These are phyloP conservation scores for Babjeviella inositovora DNA, from an alignment of 805 yeast species.

Conservation along the genomic window DNA sequence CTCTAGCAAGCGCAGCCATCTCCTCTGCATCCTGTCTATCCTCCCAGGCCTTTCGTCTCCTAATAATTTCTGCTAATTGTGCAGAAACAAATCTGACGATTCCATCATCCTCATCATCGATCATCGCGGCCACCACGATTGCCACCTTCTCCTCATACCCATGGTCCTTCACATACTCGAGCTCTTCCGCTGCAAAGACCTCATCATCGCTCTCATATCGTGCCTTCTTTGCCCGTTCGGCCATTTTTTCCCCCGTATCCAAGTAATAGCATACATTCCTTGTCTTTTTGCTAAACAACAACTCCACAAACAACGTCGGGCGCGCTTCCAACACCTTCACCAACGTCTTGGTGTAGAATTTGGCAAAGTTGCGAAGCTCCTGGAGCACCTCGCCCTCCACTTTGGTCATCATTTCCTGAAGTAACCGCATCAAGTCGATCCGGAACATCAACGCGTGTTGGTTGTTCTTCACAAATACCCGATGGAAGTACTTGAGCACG, in stretches of 20 bases:
- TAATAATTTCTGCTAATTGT: slow-evolving; percentile 15
- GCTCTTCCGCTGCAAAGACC: slow-evolving; percentile 15
- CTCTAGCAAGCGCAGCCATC: slow-evolving; percentile 1
- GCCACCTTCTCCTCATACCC: slow-evolving; percentile 29
- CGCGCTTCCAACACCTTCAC: slow-evolving; percentile 27
- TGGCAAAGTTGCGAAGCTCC: slow-evolving; percentile 50
- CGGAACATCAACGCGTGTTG: slow-evolving; percentile 42
- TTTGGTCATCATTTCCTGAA: slow-evolving; percentile 36
- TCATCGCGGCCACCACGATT: slow-evolving; percentile 29
- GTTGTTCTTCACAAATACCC: slow-evolving; percentile 49
- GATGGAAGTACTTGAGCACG: slow-evolving; percentile 55
- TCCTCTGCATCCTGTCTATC: slow-evolving; percentile 3
- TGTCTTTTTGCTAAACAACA: slow-evolving; percentile 47
- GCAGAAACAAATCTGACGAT: slow-evolving; percentile 25
- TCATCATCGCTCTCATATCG: slow-evolving; percentile 9
- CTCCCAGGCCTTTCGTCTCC: slow-evolving; percentile 7
- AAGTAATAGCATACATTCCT: slow-evolving; percentile 30
- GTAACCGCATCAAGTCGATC: slow-evolving; percentile 52
- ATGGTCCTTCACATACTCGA: slow-evolving; percentile 14
- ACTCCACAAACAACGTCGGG: slow-evolving; percentile 41
- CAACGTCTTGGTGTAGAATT: slow-evolving; percentile 47
- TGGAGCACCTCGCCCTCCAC: slow-evolving; percentile 29
- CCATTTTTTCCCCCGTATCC: slow-evolving; percentile 33
- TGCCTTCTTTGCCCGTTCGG: slow-evolving; percentile 1
- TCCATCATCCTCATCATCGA: slow-evolving; percentile 22